phyloP scores from a whole-genome alignment of 768 basidiomycete species.

The Tephrocybe sp. region DNA sequence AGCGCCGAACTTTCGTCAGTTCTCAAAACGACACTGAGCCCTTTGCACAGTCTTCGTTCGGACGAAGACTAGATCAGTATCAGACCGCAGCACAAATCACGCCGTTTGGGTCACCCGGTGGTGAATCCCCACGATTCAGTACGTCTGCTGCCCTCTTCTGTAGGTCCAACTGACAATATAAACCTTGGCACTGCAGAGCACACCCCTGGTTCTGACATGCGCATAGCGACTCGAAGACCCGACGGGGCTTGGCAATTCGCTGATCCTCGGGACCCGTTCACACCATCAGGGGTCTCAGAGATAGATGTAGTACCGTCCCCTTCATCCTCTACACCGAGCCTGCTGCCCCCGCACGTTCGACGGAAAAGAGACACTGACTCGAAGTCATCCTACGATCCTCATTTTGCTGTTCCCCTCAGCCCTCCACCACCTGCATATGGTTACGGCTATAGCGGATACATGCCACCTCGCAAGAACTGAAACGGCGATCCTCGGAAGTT shows the following conservation, averaged over 20 bases:
- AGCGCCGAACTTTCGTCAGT: neutral
- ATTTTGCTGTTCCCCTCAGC: conserved; percentile 17
- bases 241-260: conserved; percentile 60
- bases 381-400: conserved; percentile 18
- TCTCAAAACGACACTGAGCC: conserved; percentile 5
- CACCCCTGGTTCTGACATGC: conserved; percentile 56
- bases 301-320: conserved; percentile 30
- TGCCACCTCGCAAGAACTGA: conserved; percentile 8
- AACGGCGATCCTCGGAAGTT: neutral
- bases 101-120: conserved; percentile 37
- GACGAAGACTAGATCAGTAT: conserved; percentile 27
- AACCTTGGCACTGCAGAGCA: conserved; percentile 34
- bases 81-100: conserved; percentile 43
- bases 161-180: neutral
- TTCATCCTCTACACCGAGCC: neutral
- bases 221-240: conserved; percentile 49
- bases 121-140: conserved; percentile 41
- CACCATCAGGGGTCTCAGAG: conserved; percentile 37
- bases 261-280: conserved; percentile 39
- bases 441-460: conserved; percentile 8
- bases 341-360: conserved; percentile 1
- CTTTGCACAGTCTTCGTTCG: conserved; percentile 16
- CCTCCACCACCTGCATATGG: conserved; percentile 31
- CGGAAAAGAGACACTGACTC: conserved; percentile 21
- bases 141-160: conserved; percentile 15